These are phyloP conservation scores for Chaetomium sp. DNA, from an alignment of 2,329 filamentous ascomycete species.

Conservation along the genomic window DNA sequence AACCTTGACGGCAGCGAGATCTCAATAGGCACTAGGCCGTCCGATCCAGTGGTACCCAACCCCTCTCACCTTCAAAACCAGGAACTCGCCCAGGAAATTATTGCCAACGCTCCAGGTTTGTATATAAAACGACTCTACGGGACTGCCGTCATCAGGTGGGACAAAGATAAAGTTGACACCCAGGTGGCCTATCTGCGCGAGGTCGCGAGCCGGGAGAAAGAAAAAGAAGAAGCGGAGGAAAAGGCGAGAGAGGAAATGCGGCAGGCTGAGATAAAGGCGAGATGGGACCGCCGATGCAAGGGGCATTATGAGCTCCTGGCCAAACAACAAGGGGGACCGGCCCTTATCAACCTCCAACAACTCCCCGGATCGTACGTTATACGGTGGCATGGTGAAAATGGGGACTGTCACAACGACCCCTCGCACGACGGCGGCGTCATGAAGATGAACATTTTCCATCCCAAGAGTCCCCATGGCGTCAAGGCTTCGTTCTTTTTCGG, in stretches of 20 bases:
- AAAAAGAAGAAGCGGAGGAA: not conserved
- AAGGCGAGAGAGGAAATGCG: not conserved
- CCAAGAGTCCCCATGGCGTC: slow-evolving; percentile 14
- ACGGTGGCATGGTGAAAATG: not conserved
- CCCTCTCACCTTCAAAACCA: not conserved
- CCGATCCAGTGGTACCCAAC: not conserved
- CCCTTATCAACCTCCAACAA: not conserved
- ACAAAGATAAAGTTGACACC: not conserved
- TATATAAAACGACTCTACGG: not conserved
- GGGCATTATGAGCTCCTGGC: not conserved
- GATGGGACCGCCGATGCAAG: not conserved
- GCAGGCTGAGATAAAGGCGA: not conserved
- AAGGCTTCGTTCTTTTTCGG: slow-evolving; percentile 18
- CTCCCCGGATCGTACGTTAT: slow-evolving; percentile 19
- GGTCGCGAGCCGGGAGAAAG: not conserved
- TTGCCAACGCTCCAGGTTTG: not conserved
- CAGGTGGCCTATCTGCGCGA: not conserved
- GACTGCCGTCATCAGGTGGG: slow-evolving; percentile 11
- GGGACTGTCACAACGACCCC: not conserved
- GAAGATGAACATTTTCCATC: slow-evolving; percentile 17
- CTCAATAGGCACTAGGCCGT: not conserved
- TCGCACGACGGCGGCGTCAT: not conserved
- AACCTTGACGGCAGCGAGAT: not conserved
- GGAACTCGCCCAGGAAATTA: not conserved
- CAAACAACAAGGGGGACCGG: not conserved